These are phyloP conservation scores for Apophysomyces ossiformis DNA, from an alignment of 371 early-diverging fungal genomes.

Conservation along the genomic window DNA sequence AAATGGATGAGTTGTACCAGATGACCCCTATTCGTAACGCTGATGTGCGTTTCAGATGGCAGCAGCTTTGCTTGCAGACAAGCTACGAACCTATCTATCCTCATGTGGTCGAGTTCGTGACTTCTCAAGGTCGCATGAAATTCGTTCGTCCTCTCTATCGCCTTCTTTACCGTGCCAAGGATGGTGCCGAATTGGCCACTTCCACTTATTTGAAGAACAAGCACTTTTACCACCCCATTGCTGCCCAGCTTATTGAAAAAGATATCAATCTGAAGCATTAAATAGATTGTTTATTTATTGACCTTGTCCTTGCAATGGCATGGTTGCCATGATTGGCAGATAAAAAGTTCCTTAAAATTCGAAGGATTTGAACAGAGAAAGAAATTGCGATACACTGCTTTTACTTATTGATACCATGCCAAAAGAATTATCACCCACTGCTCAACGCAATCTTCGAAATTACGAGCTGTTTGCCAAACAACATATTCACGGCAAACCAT, in stretches of 20 bases:
- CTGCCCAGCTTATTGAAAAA: constrained; percentile 79
- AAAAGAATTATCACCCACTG: too few species aligned
- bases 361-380: too few species aligned
- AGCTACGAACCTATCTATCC: constrained; percentile 79
- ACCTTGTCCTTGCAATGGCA: too few species aligned
- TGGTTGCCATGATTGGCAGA: too few species aligned
- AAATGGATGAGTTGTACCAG: constrained; percentile 77
- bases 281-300: not conserved
- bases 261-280: constrained; percentile 70
- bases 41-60: constrained; percentile 92
- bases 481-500: too few species aligned
- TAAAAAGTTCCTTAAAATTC: too few species aligned
- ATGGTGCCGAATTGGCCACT: constrained; percentile 78
- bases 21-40: constrained; percentile 76
- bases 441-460: too few species aligned
- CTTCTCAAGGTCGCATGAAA: constrained; percentile 95
- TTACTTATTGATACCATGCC: too few species aligned
- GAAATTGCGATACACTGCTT: too few species aligned
- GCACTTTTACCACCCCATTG: constrained; percentile 95
- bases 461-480: too few species aligned
- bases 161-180: constrained; percentile 60
- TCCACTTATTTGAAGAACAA: constrained; percentile 80
- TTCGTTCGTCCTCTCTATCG: constrained; percentile 86
- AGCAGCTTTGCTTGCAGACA: constrained; percentile 78
- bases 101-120: constrained; percentile 78